Percentiles rank a stretch among this genome's conserved stretches.
These are phyloP conservation scores for Starmerella kuoi DNA, from an alignment of 805 yeast species.

Conservation along the genomic window DNA sequence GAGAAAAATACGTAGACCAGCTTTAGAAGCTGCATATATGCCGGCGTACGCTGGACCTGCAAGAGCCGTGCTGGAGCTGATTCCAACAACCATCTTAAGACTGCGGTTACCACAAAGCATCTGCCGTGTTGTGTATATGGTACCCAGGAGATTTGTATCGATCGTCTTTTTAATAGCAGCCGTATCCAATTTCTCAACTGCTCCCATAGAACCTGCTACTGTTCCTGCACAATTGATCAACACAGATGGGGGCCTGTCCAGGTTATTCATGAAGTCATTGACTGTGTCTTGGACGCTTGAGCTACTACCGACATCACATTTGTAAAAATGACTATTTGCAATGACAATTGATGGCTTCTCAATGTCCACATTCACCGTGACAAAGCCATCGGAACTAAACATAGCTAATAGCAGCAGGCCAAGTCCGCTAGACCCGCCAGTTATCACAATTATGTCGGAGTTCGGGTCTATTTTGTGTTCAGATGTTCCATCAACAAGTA, in stretches of 20 bases:
- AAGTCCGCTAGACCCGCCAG: constrained; percentile 24
- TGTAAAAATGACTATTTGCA: constrained; percentile 3
- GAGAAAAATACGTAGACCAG: constrained; percentile 63
- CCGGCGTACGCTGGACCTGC: constrained; percentile 61
- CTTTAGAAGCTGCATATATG: constrained; percentile 72
- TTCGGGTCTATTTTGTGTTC: constrained; percentile 3
- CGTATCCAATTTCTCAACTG: constrained; percentile 23
- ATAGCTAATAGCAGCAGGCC: constrained; percentile 22
- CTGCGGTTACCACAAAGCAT: not conserved
- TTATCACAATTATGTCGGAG: constrained; percentile 17
- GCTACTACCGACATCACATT: constrained; percentile 15
- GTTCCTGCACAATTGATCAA: constrained; percentile 86
- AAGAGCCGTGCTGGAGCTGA: constrained; percentile 65
- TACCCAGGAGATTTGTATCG: constrained; percentile 49
- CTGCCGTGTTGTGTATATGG: constrained; percentile 49
- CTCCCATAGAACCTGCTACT: constrained; percentile 46
- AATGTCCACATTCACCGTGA: constrained; percentile 17
- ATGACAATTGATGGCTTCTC: constrained; percentile 12
- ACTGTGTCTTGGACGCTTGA: constrained; percentile 56
- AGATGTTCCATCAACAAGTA: not conserved
- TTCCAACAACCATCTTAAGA: constrained; percentile 51
- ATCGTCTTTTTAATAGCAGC: constrained; percentile 43
- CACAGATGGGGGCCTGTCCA: constrained; percentile 46
- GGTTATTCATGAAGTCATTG: constrained; percentile 53
- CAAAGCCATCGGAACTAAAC: constrained; percentile 16